phyloP scores from a whole-genome alignment of 768 basidiomycete species.

The Boletales sp. region DNA sequence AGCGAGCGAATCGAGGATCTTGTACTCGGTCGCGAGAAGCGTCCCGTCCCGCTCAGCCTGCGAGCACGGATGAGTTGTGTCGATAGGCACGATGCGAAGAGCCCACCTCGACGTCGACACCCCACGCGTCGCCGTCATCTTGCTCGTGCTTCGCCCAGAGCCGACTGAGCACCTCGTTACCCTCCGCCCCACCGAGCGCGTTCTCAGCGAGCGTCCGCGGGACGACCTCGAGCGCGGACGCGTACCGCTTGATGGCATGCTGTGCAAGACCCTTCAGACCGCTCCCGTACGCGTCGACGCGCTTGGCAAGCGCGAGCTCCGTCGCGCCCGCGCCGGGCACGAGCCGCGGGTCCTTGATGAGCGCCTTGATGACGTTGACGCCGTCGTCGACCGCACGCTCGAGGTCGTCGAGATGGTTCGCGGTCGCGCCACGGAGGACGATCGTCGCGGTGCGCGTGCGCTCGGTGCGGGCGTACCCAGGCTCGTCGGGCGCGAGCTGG shows the following conservation, averaged over 20 bases:
- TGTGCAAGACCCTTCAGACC: conserved; percentile 89
- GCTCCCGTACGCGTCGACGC: conserved; percentile 83
- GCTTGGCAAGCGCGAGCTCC: conserved; percentile 86
- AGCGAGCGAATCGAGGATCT: conserved; percentile 83
- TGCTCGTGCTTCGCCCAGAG: conserved; percentile 89
- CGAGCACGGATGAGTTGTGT: not conserved
- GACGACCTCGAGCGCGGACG: conserved; percentile 85
- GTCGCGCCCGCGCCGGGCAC: conserved; percentile 94
- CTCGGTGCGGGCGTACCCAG: conserved; percentile 55
- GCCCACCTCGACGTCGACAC: conserved; percentile 83
- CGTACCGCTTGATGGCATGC: conserved; percentile 89
- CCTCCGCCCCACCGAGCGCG: conserved; percentile 85
- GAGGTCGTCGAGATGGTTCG: conserved; percentile 91
- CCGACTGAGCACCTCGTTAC: conserved; percentile 86
- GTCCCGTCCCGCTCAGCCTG: conserved; percentile 81
- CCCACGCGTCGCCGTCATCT: conserved; percentile 69
- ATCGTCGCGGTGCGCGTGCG: conserved; percentile 90
- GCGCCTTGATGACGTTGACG: conserved; percentile 89
- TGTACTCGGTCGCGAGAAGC: conserved; percentile 53
- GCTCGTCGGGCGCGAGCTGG: conserved; percentile 68
- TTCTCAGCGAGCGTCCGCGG: conserved; percentile 94
- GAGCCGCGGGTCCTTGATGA: conserved; percentile 85
- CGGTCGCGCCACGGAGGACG: conserved; percentile 91
- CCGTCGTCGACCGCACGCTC: conserved; percentile 97
- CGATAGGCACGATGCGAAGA: not conserved